Base-by-base conservation (phyloP, 2,329 filamentous ascomycete genomes). In the Diaporthe destruens region DNA sequence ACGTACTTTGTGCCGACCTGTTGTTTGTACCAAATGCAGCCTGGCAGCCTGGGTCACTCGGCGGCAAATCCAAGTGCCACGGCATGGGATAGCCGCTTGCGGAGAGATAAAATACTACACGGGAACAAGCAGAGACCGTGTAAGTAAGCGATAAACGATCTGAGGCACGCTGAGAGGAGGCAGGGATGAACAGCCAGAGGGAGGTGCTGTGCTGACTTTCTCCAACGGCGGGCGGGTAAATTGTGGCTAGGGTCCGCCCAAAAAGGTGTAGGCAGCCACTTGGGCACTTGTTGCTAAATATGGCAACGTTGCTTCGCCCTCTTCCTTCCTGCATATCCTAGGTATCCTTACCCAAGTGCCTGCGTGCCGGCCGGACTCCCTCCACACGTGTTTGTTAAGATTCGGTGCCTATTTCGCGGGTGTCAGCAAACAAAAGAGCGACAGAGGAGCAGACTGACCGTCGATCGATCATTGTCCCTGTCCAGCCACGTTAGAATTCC, bases 301-400 rank as follows among this genome's bases (percentile, higher is more conserved):
- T 59, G 44, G 67, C 39, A 69, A 39, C 54, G 44, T 57, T 47
- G 67, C 67, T 59, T 51, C 55, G 67, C 54, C 67, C 18, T 53
- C 42, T 9, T 29, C 29, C 39, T 49, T 34, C 36, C 18, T 47
- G 18, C 23, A 12, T 68, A 9, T 51, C n/a, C 9, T 11, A 29
- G 29, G 29, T 68, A 9, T 51, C n/a, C 9, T 11, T 23, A 29
- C 34, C 20, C 44, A 44, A 1, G 16, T 47, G 16, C 34, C 54
- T 9, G n/a, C 14, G 20, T 67, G 25, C 9, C 20, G 8, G 18
- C 39, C 14, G 14, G 20, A 34, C 32, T 39, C 12, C 12, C 39
- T 18, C 39, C 39, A 42, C 39, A 16, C 3, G 36, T 57, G 32
- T 57, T 23, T 57, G 32, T 57, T 23, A 57, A 39, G 55, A 39